Base-by-base conservation (phyloP, 352 stramenopile genomes). In the Elongisporangium senticosum region DNA sequence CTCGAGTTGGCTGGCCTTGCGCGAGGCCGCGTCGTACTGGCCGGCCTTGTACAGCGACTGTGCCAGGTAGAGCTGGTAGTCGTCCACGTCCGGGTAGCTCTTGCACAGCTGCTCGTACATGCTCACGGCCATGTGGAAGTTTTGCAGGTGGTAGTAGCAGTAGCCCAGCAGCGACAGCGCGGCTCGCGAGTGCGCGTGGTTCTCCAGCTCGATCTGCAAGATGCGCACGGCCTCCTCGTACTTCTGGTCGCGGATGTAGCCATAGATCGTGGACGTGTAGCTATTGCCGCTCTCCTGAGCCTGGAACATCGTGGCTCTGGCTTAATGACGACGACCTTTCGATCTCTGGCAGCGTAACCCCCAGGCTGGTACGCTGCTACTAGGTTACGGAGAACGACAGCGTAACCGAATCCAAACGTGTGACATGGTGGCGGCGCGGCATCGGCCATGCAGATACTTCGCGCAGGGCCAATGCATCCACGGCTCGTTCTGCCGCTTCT, bases 141-240 rank as follows among this genome's bases (percentile, higher is more conserved):
- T 95, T 71, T 98, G 83, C 69, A 97, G 76, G 68, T 98, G 89
- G 75, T 98, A 98, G 74, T 97, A 98, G 76, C 94, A 98, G 71
- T 98, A 98, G n/a, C 88, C 96, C n/a, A 98, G 75, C 20, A 99
- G 72, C 22, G 93, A 98, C 14, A 99, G 71, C 19, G 90, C 86
- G 7, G 96, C 89, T 28, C 96, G 79, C 67, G 80, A 97, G 61
- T 94, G 82, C 51, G 96, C 84, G 62, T 98, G 96, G 63, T 96
- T 96, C 67, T 98, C 87, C 24, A 97, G 71, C 62, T 97, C 87
- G 58, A 95, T 93, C 65, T 86, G 89, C 39, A 99, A 79, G 39
- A 98, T 84, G 28, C 88, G 71, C 60, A 98, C 90, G 10, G 96
- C 96, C 65, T 98, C 92, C 15, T 83, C 74, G 66, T 98, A 98